Base-by-base conservation (phyloP, 176 grass and related monocot genomes). In the Carex cristatella region DNA sequence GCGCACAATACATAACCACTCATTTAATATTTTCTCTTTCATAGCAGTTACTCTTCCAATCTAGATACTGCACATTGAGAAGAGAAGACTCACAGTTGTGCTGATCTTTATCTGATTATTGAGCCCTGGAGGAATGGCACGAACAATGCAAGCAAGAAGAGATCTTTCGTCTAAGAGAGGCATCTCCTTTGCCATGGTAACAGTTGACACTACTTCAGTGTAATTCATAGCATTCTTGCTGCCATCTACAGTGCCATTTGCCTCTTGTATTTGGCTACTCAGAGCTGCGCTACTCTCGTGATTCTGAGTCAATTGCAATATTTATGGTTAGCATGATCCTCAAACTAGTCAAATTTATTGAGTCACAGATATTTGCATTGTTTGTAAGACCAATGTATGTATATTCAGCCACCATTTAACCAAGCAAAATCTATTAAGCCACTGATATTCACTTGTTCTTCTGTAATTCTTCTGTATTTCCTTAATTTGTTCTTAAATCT, bases 61-160 rank as follows among this genome's bases (percentile, higher is more conserved):
- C 10, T 15, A 10, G 6, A 42, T 64, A 71, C 38, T 61, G 28
- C 42, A 74, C 61, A 28, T 44, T 49, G 7, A 83, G 65, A 64
- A 61, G 85, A 57, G 10, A 40, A 13, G 58, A 88, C 93, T 94
- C 81, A 99, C 96, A 65, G 89, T 99, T 84, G 91, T 87, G 82
- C 93, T 99, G 56, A 99, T 99, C 82, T 89, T 94, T 83, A 99
- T 95, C 82, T 83, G 88, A 44, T 85, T 87, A 81, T 90, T 92
- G 81, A 87, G 40, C 57, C 90, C 93, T 86, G 91, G 86, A 83
- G 96, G 96, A 83, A 95, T 89, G 42, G 96, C 89, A 78, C 96
- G 96, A n/a, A 99, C 96, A 65, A 95, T 99, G 87, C 93, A 99
- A 79, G 91, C 91, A 42, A 99, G 76, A 86, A 99, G 93, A 46